These are phyloP conservation scores for Erythrophleum fordii DNA, from an alignment of 306 rosid genomes.

Conservation along the genomic window DNA sequence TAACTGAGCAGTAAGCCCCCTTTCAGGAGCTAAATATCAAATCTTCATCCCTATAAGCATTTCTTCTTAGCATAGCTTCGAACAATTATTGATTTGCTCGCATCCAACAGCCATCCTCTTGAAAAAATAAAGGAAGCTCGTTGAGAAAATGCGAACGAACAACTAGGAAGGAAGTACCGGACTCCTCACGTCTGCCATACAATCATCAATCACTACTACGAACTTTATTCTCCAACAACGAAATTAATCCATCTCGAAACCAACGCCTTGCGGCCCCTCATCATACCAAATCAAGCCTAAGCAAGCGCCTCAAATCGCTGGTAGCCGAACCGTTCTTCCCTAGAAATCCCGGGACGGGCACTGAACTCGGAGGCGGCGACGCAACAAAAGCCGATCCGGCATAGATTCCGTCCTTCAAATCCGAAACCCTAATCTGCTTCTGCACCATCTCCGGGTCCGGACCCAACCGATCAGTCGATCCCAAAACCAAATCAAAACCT, in stretches of 20 bases:
- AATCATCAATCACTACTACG: not conserved
- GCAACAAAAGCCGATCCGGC: conserved; percentile 52
- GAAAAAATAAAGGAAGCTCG: conserved; percentile 64
- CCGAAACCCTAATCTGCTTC: conserved; percentile 57
- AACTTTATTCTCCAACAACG: not conserved
- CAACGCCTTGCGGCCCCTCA: not conserved
- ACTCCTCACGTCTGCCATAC: not conserved
- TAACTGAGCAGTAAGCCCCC: not conserved
- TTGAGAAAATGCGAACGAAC: conserved; percentile 40
- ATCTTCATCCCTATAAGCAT: conserved; percentile 3
- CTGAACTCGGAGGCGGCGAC: conserved; percentile 79
- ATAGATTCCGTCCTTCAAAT: conserved; percentile 49
- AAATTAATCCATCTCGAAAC: not conserved
- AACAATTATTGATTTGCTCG: conserved; percentile 26
- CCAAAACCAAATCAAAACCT: conserved; percentile 51
- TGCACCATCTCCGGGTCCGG: conserved; percentile 72
- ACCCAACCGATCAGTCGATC: conserved; percentile 77
- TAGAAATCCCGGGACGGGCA: conserved; percentile 70
- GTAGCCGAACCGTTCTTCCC: conserved; percentile 46
- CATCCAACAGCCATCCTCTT: conserved; percentile 51
- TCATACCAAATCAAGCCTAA: conserved; percentile 49
- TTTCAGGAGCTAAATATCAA: not conserved
- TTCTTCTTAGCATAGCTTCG: not conserved
- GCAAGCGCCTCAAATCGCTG: conserved; percentile 50
- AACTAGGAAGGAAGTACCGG: conserved; percentile 6